Evolutionary conservation across 2,329 filamentous ascomycete genomes (phyloP), one percentile per base, ranked within the genome.

Genomic region (Albifimbria verrucaria): DNA sequence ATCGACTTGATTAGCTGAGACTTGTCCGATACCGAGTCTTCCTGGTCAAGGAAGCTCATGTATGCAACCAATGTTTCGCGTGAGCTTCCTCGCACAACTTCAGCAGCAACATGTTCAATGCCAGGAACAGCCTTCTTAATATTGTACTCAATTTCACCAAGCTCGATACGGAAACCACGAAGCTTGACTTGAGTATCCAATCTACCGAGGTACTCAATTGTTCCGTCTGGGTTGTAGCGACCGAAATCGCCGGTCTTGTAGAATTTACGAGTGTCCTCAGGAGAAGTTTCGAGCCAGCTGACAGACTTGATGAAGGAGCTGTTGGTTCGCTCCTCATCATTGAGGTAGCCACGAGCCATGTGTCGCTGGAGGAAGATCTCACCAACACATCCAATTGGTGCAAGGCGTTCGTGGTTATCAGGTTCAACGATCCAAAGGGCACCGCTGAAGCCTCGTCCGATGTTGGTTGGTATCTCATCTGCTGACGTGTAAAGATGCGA

Each of bases 151-250:
- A 59, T 49, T 28, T 59, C 57, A 20, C 56, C 56, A 0, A 55
- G 54, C 44, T 59, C 83, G 49, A 80, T 69, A 50, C 79, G 65
- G 53, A 75, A 81, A 23, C 83, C 83, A 25, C 75, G 72, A 15
- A 84, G 62, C 62, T 84, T 84, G 46, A 48, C 25, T 22, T 48
- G 46, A 20, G 12, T 26, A 18, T 48, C 46, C 15, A 21, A 20
- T 17, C 81, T 70, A 46, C 78, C 79, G 47, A 77, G 60, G 49
- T 73, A 77, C 1, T 70, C 57, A 12, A 78, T 60, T 32, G 61
- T 58, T 2, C 72, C 70, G 48, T 75, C 68, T 0, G 62, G 61
- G 36, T 50, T 45, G 28, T 50, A 48, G 17, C 42, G 36, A 4
- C 36, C 54, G 7, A 54, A 43, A 24, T 56, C 56, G 9, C 54